Percentiles rank a stretch among this genome's conserved stretches.
Evolutionary conservation across 257 asterid species (phyloP).

Genomic region (Verbascum thapsus): DNA sequence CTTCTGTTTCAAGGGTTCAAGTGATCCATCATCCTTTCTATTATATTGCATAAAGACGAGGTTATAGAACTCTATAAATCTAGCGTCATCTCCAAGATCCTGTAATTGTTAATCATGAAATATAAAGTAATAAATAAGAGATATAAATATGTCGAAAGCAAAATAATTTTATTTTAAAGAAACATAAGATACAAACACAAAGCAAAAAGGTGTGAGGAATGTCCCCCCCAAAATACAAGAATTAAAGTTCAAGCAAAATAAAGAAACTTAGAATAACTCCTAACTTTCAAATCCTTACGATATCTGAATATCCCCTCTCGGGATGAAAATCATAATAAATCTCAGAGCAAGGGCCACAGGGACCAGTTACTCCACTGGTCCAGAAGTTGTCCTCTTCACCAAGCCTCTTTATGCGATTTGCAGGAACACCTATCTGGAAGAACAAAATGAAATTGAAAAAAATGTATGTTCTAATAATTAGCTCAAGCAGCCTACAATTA

Average conservation of each 20-base stretch:
- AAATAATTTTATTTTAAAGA: too few relatives aligned
- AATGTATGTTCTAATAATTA: too few relatives aligned
- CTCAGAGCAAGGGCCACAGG: slow-evolving; percentile 98
- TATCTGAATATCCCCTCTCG: slow-evolving; percentile 66
- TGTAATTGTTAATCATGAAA: slow-evolving; percentile 35
- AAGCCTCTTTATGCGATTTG: slow-evolving; percentile 68
- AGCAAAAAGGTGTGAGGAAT: slow-evolving; percentile 17
- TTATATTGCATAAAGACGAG: slow-evolving; percentile 96
- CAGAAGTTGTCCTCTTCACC: slow-evolving; percentile 97
- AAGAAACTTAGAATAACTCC: slow-evolving; percentile 16
- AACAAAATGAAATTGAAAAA: slow-evolving; percentile 25
- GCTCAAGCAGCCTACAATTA: not conserved
- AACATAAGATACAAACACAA: slow-evolving; percentile 17
- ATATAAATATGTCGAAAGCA: not conserved
- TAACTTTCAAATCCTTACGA: slow-evolving; percentile 50
- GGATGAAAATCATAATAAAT: slow-evolving; percentile 93
- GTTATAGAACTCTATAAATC: slow-evolving; percentile 97
- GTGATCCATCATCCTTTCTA: slow-evolving; percentile 88
- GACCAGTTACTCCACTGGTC: slow-evolving; percentile 96
- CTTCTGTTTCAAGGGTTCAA: slow-evolving; percentile 93
- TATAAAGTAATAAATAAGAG: slow-evolving; percentile 9
- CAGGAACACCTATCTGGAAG: slow-evolving; percentile 79
- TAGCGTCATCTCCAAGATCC: slow-evolving; percentile 95
- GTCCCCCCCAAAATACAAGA: slow-evolving; percentile 20
- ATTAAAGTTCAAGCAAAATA: slow-evolving; percentile 8